Evolutionary conservation across 2,329 filamentous ascomycete genomes (phyloP).

Genomic region (Hypoxylon sp.): DNA sequence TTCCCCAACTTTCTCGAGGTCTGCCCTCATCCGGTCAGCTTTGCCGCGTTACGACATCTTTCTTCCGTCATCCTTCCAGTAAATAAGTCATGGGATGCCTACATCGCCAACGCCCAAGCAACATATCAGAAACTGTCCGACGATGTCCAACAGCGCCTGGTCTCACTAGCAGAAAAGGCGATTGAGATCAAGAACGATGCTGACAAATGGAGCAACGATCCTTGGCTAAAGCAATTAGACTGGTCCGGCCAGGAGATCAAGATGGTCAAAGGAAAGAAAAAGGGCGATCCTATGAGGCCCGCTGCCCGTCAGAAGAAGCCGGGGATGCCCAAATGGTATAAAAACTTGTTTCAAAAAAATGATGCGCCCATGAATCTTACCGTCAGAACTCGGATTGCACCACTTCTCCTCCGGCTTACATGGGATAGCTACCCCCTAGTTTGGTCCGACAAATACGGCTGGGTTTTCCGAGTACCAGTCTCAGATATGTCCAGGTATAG

Average conservation of each 20-base stretch:
- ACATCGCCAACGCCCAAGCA: slow-evolving; percentile 82
- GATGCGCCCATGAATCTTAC: slow-evolving; percentile 76
- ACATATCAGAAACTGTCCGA: slow-evolving; percentile 81
- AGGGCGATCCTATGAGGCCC: slow-evolving; percentile 78
- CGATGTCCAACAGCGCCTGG: slow-evolving; percentile 78
- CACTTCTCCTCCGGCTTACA: slow-evolving; percentile 79
- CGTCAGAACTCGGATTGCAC: slow-evolving; percentile 86
- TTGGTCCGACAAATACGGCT: slow-evolving; percentile 93
- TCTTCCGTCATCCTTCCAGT: slow-evolving; percentile 92
- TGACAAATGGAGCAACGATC: slow-evolving; percentile 77
- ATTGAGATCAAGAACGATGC: slow-evolving; percentile 74
- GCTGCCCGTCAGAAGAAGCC: slow-evolving; percentile 89
- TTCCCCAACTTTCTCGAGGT: slow-evolving; percentile 88
- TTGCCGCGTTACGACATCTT: slow-evolving; percentile 91
- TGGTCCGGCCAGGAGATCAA: slow-evolving; percentile 93
- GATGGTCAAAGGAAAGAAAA: slow-evolving; percentile 92
- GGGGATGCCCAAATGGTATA: slow-evolving; percentile 96
- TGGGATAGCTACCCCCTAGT: slow-evolving; percentile 92
- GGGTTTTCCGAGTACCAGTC: slow-evolving; percentile 83
- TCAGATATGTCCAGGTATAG: slow-evolving; percentile 70
- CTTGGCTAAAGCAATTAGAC: slow-evolving; percentile 92
- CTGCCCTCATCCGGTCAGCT: slow-evolving; percentile 96
- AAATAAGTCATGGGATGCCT: slow-evolving; percentile 85
- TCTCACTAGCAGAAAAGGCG: slow-evolving; percentile 78
- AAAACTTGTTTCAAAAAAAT: slow-evolving; percentile 79